Evolutionary conservation across 2,329 filamentous ascomycete species (phyloP).

Genomic region (Zymoseptoria brevis): DNA sequence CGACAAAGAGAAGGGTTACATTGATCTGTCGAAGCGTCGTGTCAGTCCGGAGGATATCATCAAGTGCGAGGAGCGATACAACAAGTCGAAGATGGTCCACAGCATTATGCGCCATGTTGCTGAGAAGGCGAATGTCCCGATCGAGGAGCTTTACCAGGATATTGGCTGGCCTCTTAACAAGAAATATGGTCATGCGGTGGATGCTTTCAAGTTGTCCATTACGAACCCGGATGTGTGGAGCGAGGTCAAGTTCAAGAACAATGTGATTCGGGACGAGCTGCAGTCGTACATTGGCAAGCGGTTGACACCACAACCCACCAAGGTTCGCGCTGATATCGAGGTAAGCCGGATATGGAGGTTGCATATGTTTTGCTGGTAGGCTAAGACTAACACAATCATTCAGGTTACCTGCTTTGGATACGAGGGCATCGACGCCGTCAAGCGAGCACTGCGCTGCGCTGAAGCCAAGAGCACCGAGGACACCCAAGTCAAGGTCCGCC

Average conservation of each 20-base stretch:
- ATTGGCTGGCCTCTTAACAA: conserved; percentile 97
- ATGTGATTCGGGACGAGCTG: conserved; percentile 78
- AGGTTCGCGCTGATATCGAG: conserved; percentile 95
- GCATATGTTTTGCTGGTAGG: not conserved
- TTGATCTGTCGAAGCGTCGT: conserved; percentile 96
- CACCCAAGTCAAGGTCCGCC: conserved; percentile 93
- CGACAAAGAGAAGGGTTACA: conserved; percentile 99
- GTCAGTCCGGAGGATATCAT: conserved; percentile 96
- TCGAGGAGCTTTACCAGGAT: conserved; percentile 85
- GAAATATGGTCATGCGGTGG: conserved; percentile 92
- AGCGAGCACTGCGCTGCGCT: conserved; percentile 80
- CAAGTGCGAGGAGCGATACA: conserved; percentile 98
- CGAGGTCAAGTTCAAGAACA: conserved; percentile 80
- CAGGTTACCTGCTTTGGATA: conserved; percentile 73
- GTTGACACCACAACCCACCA: conserved; percentile 94
- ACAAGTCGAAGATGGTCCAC: conserved; percentile 99
- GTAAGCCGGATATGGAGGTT: conserved; percentile 28
- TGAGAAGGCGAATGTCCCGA: conserved; percentile 91
- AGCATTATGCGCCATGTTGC: conserved; percentile 98
- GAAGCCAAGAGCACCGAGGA: conserved; percentile 89
- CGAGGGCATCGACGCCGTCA: conserved; percentile 97
- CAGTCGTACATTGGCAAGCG: conserved; percentile 95
- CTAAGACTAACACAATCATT: not conserved
- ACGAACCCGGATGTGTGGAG: conserved; percentile 97
- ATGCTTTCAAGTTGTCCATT: conserved; percentile 98